Percentiles rank a stretch among this genome's conserved stretches.
These are phyloP conservation scores for Verticillium longisporum DNA, from an alignment of 2,329 filamentous ascomycete genomes.

Conservation along the genomic window DNA sequence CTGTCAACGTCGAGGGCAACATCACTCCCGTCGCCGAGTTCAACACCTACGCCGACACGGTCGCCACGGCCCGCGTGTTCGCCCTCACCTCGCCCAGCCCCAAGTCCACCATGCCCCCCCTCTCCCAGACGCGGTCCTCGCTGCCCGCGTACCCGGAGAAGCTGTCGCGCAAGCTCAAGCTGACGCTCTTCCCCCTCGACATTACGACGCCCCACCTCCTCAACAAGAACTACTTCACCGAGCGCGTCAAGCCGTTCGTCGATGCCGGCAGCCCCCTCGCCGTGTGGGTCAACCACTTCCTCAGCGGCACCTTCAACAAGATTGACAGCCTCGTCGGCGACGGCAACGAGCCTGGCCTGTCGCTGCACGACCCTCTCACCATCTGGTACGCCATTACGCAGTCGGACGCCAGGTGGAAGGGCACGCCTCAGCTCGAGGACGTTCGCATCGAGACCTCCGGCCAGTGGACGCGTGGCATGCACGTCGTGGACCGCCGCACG, in stretches of 20 bases:
- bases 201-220: slow-evolving; percentile 68
- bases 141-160: slow-evolving; percentile 57
- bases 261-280: slow-evolving; percentile 64
- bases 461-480: slow-evolving; percentile 94
- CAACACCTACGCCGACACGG: slow-evolving; percentile 85
- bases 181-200: slow-evolving; percentile 70
- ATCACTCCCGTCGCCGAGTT: slow-evolving; percentile 84
- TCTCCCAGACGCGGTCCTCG: slow-evolving; percentile 40
- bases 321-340: slow-evolving; percentile 56
- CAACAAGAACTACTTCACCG: slow-evolving; percentile 50
- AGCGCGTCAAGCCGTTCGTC: slow-evolving; percentile 47
- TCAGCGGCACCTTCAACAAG: slow-evolving; percentile 63
- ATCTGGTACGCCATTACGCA: slow-evolving; percentile 70
- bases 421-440: slow-evolving; percentile 60
- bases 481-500: slow-evolving; percentile 69
- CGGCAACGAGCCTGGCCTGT: slow-evolving; percentile 52
- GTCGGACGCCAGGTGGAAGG: slow-evolving; percentile 51
- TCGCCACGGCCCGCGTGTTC: slow-evolving; percentile 70
- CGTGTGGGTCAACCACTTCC: slow-evolving; percentile 65
- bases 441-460: slow-evolving; percentile 83
- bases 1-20: slow-evolving; percentile 74
- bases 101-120: slow-evolving; percentile 70
- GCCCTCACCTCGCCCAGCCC: slow-evolving; percentile 71
- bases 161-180: slow-evolving; percentile 55
- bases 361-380: slow-evolving; percentile 70